Evolutionary conservation across 805 yeast species (phyloP), one percentile per base, ranked within the genome.

Genomic region (Hanseniaspora thailandica): DNA sequence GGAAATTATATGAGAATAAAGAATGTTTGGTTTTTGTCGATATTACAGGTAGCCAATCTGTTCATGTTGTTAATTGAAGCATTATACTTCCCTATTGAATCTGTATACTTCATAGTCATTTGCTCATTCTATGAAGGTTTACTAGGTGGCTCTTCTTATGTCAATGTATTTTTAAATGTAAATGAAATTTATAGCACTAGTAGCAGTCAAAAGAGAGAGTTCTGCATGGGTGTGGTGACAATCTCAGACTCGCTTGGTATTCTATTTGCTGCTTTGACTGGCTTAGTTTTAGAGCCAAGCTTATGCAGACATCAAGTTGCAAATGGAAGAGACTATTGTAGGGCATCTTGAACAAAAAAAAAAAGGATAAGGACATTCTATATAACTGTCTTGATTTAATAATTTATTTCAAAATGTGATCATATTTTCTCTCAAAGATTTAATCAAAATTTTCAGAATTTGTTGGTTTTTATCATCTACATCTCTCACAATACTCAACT

Each of bases 81-180:
- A 2, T 57, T 82, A 57, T 77, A 63, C 60, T 74, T 76, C 62
- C 58, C 76, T 30, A 71, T 85, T 19, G 77, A 82, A 2, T 74
- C 69, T 36, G 76, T 90, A 2, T 84, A 82, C 72, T 59, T 76
- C 1, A 61, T 88, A 36, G 72, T 86, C 70, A 8, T 74, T 0
- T 64, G 89, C 30, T 75, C 87, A 5, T 77, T 90, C 56, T 90
- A 86, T 66, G 97, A 90, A 63, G 93, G 97, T 0, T 72, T 93
- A 20, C 71, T 90, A 10, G 98, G 97, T 1, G 97, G 98, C 0
- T 77, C 84, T 2, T 79, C 90, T 17, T 90, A 90, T 63, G 93
- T 87, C 51, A 89, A 90, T 63, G 89, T 97, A 0, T 90, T 86
- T 62, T 71, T 84, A 72, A 71, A 78, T 15, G 89, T 89, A 0